Conservation (phyloP, 257 asterid genomes). For the Penstemon barbatus region DNA sequence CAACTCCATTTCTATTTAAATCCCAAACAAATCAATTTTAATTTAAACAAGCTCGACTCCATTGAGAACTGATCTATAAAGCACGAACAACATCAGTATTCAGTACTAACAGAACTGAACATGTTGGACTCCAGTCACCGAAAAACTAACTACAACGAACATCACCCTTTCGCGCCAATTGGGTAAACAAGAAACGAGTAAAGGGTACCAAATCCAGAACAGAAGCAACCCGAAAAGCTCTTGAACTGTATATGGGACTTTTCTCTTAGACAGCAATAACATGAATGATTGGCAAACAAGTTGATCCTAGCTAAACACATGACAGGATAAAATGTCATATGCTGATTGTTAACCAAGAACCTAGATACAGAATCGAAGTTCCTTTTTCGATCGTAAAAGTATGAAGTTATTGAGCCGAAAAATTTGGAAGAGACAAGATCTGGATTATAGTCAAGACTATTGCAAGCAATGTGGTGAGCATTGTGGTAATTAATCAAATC, state of each 20-base stretch:
- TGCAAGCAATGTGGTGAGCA: constrained; percentile 86
- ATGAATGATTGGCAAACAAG: constrained; percentile 67
- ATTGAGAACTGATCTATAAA: too few relatives aligned
- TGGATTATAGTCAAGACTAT: constrained; percentile 84
- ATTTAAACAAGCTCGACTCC: too few relatives aligned
- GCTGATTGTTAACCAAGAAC: constrained; percentile 69
- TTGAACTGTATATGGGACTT: constrained; percentile 47
- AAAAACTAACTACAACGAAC: constrained; percentile 62
- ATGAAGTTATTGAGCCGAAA: constrained; percentile 62
- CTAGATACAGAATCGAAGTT: constrained; percentile 54
- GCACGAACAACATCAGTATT: too few relatives aligned
- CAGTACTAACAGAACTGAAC: constrained; percentile 52
- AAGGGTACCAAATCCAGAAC: constrained; percentile 88
- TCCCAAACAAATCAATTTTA: too few relatives aligned
- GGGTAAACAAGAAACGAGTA: constrained; percentile 67
- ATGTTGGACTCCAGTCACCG: constrained; percentile 69
- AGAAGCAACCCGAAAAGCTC: constrained; percentile 66
- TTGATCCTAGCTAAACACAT: constrained; percentile 81
- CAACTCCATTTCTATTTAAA: too few relatives aligned
- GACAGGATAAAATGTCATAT: constrained; percentile 78
- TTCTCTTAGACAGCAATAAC: constrained; percentile 48
- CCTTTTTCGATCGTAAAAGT: constrained; percentile 52
- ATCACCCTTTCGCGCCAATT: constrained; percentile 56
- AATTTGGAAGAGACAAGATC: constrained; percentile 78
- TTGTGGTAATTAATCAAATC: too few relatives aligned